These are phyloP conservation scores for Elongisporangium prolatum DNA, from an alignment of 352 stramenopile species.

Conservation along the genomic window DNA sequence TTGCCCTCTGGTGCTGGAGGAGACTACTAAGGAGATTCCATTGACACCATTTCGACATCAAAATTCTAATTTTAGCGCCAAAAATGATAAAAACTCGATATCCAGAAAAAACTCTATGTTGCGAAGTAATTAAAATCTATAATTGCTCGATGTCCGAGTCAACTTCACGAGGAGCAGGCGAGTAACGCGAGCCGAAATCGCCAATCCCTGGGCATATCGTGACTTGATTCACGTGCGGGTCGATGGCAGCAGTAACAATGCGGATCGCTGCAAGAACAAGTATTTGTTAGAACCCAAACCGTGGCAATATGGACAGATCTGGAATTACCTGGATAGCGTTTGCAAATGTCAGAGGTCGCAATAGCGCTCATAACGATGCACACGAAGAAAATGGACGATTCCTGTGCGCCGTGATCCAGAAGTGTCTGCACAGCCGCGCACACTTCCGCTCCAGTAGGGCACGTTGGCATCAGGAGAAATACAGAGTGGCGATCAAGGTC, in stretches of 20 bases:
- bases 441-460: background rate
- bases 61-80: too few relatives aligned
- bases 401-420: background rate
- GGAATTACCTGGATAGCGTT: background rate
- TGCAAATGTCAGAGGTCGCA: background rate
- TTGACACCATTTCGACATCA: too few relatives aligned
- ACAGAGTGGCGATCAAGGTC: background rate
- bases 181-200: background rate
- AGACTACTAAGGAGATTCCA: too few relatives aligned
- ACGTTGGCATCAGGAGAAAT: background rate
- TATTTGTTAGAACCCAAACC: too few relatives aligned
- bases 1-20: too few relatives aligned
- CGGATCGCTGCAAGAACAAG: background rate
- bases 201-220: background rate
- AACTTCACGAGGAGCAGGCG: too few relatives aligned
- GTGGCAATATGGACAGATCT: background rate
- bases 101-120: too few relatives aligned
- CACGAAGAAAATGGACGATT: background rate
- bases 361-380: background rate
- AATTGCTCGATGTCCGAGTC: too few relatives aligned
- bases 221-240: background rate
- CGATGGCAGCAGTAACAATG: background rate
- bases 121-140: too few relatives aligned
- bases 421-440: background rate
- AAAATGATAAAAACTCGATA: too few relatives aligned